A percentile compares a stretch with the other conserved stretches of the same genome.
phyloP scores from a whole-genome alignment of 768 basidiomycete species.

The Tricholoma matsutake region DNA sequence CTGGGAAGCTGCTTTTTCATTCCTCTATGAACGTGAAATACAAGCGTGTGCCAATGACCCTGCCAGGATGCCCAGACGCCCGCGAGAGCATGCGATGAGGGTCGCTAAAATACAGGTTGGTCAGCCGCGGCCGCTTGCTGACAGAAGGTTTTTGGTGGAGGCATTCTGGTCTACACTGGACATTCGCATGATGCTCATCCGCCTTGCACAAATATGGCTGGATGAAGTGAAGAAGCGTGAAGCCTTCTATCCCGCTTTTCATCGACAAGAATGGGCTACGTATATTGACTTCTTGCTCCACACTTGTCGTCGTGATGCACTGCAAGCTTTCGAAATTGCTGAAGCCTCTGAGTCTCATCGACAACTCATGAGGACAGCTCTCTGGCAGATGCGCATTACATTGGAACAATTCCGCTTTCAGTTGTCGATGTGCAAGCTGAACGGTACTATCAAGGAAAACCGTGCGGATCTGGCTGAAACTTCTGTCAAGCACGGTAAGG shows the following conservation, averaged over 20 bases:
- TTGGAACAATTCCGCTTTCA: slow-evolving; percentile 52
- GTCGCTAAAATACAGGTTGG: slow-evolving; percentile 52
- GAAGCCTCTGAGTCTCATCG: slow-evolving; percentile 48
- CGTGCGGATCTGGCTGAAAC: slow-evolving; percentile 23
- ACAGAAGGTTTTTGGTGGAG: slow-evolving; percentile 58
- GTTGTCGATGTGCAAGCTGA: slow-evolving; percentile 31
- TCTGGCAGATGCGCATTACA: slow-evolving; percentile 42
- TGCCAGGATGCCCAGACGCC: slow-evolving; percentile 34
- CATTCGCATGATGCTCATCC: slow-evolving; percentile 48
- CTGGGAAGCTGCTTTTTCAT: slow-evolving; percentile 59
- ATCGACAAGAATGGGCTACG: slow-evolving; percentile 41
- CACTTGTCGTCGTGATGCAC: slow-evolving; percentile 45
- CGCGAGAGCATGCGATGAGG: slow-evolving; percentile 48
- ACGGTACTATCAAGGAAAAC: slow-evolving; percentile 19
- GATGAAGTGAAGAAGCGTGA: slow-evolving; percentile 21
- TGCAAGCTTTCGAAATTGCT: slow-evolving; percentile 45
- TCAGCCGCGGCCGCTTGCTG: slow-evolving; percentile 54
- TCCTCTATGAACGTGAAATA: slow-evolving; percentile 48
- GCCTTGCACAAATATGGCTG: slow-evolving; percentile 42
- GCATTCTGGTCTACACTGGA: slow-evolving; percentile 54
- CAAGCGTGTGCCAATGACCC: slow-evolving; percentile 29
- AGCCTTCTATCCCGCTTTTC: slow-evolving; percentile 22
- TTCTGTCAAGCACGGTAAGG: slow-evolving; percentile 9
- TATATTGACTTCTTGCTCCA: slow-evolving; percentile 45
- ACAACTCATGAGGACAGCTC: slow-evolving; percentile 43